Evolutionary conservation across 2,329 filamentous ascomycete genomes (phyloP).

Genomic region (Westerdykella ornata): DNA sequence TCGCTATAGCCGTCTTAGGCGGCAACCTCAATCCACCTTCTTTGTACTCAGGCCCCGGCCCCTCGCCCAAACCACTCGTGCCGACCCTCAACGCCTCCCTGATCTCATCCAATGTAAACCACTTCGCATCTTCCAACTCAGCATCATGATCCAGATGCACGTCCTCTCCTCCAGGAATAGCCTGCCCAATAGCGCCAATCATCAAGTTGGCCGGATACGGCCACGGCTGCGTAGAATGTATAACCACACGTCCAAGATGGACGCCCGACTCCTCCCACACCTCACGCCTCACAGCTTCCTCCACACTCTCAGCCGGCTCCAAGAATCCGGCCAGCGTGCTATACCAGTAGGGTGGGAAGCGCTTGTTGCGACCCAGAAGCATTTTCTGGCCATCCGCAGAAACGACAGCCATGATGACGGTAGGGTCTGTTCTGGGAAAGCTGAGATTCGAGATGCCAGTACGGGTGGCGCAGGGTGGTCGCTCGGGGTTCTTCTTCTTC

Average conservation of each 20-base stretch:
- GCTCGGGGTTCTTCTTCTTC: conserved; percentile 42
- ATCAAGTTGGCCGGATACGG: conserved; percentile 50
- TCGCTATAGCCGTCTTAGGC: conserved; percentile 82
- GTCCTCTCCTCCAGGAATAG: conserved; percentile 68
- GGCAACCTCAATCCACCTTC: conserved; percentile 75
- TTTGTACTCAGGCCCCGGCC: conserved; percentile 59
- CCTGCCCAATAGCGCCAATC: conserved; percentile 73
- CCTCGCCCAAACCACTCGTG: conserved; percentile 60
- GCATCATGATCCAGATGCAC: conserved; percentile 83
- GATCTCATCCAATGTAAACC: conserved; percentile 79
- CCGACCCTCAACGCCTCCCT: conserved; percentile 63
- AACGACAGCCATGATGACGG: conserved; percentile 89
- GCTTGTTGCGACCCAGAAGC: conserved; percentile 76
- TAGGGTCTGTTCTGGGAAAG: conserved; percentile 89
- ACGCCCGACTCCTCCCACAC: conserved; percentile 48
- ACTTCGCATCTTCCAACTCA: conserved; percentile 82
- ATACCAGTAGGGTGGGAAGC: conserved; percentile 81
- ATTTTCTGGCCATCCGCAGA: conserved; percentile 70
- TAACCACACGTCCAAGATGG: conserved; percentile 45
- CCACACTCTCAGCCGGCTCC: conserved; percentile 47
- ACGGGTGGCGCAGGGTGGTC: conserved; percentile 70
- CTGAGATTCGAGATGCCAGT: conserved; percentile 81
- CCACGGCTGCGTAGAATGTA: conserved; percentile 49
- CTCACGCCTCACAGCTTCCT: conserved; percentile 47
- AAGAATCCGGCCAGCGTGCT: conserved; percentile 63